A percentile compares a stretch with the other conserved stretches of the same genome.
phyloP scores from a whole-genome alignment of 1,284 basidiomycete genomes.

The Ceraceosorus guamensis region DNA sequence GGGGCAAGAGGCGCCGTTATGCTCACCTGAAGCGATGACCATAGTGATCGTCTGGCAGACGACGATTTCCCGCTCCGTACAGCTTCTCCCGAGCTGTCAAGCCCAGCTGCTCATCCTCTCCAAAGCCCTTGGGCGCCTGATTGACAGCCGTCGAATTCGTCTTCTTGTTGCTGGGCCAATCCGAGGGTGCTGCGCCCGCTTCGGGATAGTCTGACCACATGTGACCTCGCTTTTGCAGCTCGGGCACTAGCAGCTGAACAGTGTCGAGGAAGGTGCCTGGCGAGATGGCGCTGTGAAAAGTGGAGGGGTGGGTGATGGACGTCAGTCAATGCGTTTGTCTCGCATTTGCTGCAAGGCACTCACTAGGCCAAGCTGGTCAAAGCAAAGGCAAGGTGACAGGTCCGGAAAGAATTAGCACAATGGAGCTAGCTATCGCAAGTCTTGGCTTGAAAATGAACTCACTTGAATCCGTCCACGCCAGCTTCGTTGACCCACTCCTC shows the following conservation, averaged over 20 bases:
- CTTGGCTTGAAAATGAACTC: slow-evolving; percentile 22
- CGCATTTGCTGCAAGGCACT: not conserved
- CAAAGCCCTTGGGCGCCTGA: slow-evolving; percentile 18
- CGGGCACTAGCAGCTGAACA: slow-evolving; percentile 30
- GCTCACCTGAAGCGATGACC: slow-evolving; percentile 36
- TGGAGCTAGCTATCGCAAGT: too few relatives aligned
- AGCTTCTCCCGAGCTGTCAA: slow-evolving; percentile 39
- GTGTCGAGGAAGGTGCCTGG: slow-evolving; percentile 40
- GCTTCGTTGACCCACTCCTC: slow-evolving; percentile 29
- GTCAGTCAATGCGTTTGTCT: not conserved
- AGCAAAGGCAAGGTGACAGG: not conserved
- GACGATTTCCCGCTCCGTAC: slow-evolving; percentile 35
- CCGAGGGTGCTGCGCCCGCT: slow-evolving; percentile 6
- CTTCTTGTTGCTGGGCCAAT: slow-evolving; percentile 7
- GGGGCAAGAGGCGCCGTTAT: too few relatives aligned
- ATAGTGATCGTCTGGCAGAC: slow-evolving; percentile 35
- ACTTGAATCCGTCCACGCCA: slow-evolving; percentile 43
- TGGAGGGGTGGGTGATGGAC: not conserved
- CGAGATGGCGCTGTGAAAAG: slow-evolving; percentile 5
- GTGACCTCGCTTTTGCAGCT: slow-evolving; percentile 33
- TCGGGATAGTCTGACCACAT: slow-evolving; percentile 39
- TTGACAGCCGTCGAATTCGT: not conserved
- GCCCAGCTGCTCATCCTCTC: slow-evolving; percentile 21
- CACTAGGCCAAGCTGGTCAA: slow-evolving; percentile 9
- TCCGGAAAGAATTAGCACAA: slow-evolving; percentile 4